Percentiles rank a stretch among this genome's conserved stretches.
These are phyloP conservation scores for Yamadazyma buinensis DNA, from an alignment of 1,139 yeast genomes.

Conservation along the genomic window DNA sequence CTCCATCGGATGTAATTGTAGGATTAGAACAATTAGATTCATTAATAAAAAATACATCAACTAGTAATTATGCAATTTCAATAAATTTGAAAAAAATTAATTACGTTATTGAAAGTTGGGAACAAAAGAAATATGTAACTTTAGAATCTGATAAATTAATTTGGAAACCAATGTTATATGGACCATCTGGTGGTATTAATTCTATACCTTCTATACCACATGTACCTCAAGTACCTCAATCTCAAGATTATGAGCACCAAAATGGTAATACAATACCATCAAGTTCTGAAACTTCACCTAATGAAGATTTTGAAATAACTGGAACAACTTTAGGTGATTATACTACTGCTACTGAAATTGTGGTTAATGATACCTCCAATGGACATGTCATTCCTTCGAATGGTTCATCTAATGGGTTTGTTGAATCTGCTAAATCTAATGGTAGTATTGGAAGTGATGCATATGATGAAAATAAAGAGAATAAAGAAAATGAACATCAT, in stretches of 20 bases:
- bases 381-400: no score
- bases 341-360: no score
- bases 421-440: no score
- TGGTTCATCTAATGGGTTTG: no score
- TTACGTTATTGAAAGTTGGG: conserved; percentile 49
- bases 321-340: no score
- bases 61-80: conserved; percentile 49
- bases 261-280: not conserved
- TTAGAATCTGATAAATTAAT: conserved; percentile 52
- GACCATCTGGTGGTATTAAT: conserved; percentile 78
- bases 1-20: conserved; percentile 77
- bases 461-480: no score
- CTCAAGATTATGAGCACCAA: not conserved
- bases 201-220: conserved; percentile 43
- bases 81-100: conserved; percentile 48
- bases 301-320: no score
- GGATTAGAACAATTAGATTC: conserved; percentile 78
- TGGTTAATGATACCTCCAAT: no score
- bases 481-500: no score
- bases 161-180: conserved; percentile 83
- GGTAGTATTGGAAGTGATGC: not conserved
- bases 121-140: conserved; percentile 48
- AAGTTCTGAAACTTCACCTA: no score
- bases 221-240: conserved; percentile 1
- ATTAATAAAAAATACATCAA: conserved; percentile 43